Evolutionary conservation across 2,329 filamentous ascomycete species (phyloP).

Genomic region (Dactylonectria estremocensis): DNA sequence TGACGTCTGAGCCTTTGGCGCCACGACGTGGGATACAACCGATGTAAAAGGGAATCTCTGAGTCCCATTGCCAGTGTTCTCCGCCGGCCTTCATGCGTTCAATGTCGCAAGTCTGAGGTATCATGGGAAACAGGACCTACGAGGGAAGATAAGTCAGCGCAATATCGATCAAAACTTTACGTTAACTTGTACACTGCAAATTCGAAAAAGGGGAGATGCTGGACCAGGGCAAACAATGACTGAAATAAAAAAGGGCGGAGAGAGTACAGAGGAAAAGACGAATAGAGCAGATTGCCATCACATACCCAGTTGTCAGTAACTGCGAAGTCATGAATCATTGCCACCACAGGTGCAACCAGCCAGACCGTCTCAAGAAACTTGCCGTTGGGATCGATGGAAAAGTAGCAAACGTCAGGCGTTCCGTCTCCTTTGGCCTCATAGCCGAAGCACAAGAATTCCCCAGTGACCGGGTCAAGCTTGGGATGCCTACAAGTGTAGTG

Average conservation of each 20-base stretch:
- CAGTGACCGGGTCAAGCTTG: slow-evolving; percentile 4
- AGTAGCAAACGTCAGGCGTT: slow-evolving; percentile 3
- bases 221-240: too few species aligned
- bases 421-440: slow-evolving; percentile 12
- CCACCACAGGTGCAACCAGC: neutral
- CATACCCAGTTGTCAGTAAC: slow-evolving; percentile 12
- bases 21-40: slow-evolving; percentile 7
- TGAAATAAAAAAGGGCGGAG: too few species aligned
- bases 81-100: slow-evolving; percentile 12
- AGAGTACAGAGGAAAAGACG: too few species aligned
- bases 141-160: too few species aligned
- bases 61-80: slow-evolving; percentile 16
- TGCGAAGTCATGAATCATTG: slow-evolving; percentile 13
- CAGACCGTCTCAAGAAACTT: slow-evolving; percentile 9
- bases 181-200: too few species aligned
- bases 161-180: too few species aligned
- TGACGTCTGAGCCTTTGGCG: slow-evolving; percentile 5
- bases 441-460: slow-evolving; percentile 11
- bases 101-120: slow-evolving; percentile 2
- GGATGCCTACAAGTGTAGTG: slow-evolving; percentile 1
- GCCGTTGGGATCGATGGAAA: slow-evolving; percentile 1
- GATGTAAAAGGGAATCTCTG: neutral
- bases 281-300: too few species aligned
- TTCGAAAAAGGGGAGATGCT: too few species aligned
- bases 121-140: slow-evolving; percentile 8